These are phyloP conservation scores for Elasticomyces elasticus DNA, from an alignment of 495 filamentous ascomycete species.

Conservation along the genomic window DNA sequence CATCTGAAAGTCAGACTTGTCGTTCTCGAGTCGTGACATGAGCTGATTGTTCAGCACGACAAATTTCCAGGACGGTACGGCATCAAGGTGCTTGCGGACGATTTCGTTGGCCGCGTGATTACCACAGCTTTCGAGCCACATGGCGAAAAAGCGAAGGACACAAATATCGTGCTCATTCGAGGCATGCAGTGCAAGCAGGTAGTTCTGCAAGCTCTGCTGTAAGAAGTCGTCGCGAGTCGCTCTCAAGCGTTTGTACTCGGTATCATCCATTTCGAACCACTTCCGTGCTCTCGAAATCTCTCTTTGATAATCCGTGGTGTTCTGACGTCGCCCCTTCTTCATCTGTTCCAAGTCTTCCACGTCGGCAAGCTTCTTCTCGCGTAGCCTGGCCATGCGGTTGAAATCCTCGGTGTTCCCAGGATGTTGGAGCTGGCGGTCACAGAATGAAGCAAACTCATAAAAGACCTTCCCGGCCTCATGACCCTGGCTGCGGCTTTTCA, in stretches of 20 bases:
- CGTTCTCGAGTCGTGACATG: conserved; percentile 74
- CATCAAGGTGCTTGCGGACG: conserved; percentile 54
- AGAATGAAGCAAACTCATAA: conserved; percentile 90
- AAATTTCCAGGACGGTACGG: conserved; percentile 84
- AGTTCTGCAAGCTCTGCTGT: conserved; percentile 83
- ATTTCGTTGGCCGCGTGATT: conserved; percentile 63
- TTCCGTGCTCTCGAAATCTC: conserved; percentile 57
- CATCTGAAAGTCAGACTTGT: conserved; percentile 57
- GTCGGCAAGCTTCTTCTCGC: conserved; percentile 70
- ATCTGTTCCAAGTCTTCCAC: conserved; percentile 54
- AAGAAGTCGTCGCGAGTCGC: conserved; percentile 70
- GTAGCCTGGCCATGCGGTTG: conserved; percentile 65
- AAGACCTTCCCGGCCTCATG: conserved; percentile 78
- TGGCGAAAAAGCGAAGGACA: conserved; percentile 81
- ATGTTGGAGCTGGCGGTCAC: conserved; percentile 83
- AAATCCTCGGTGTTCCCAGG: conserved; percentile 76
- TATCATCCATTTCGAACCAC: conserved; percentile 82
- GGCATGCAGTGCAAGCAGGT: conserved; percentile 71
- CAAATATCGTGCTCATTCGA: conserved; percentile 84
- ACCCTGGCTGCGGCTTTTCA: conserved; percentile 58
- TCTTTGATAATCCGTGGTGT: conserved; percentile 34
- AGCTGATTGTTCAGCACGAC: conserved; percentile 91
- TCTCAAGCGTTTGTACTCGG: conserved; percentile 69
- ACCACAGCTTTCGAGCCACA: conserved; percentile 81
- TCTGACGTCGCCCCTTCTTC: conserved; percentile 34